phyloP scores from a whole-genome alignment of 305 asterid species.

The Fraxinus ornus region DNA sequence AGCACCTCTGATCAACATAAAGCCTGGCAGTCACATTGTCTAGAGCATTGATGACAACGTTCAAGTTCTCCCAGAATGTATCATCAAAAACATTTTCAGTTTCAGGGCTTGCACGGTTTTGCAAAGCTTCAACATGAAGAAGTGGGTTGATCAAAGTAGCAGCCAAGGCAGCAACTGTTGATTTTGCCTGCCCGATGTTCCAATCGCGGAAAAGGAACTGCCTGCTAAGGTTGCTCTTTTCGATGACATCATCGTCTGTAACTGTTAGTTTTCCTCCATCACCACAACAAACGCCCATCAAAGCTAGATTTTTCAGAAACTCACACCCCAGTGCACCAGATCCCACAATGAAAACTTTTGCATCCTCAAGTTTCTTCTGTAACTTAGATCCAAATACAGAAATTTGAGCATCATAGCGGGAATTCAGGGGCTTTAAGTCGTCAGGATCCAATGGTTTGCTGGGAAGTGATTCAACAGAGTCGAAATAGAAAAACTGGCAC shows the following conservation, averaged over 20 bases:
- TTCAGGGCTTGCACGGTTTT: constrained; percentile 44
- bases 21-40: constrained; percentile 46
- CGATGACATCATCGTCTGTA: constrained; percentile 49
- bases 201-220: constrained; percentile 46
- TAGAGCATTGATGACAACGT: constrained; percentile 41
- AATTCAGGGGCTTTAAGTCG: constrained; percentile 39
- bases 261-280: constrained; percentile 38
- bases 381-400: constrained; percentile 43
- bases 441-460: constrained; percentile 31
- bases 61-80: constrained; percentile 40
- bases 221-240: constrained; percentile 44
- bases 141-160: constrained; percentile 40
- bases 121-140: constrained; percentile 40
- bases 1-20: constrained; percentile 43
- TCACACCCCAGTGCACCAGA: constrained; percentile 50
- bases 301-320: constrained; percentile 43
- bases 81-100: constrained; percentile 43
- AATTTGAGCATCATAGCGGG: constrained; percentile 47
- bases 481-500: constrained; percentile 44
- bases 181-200: constrained; percentile 49
- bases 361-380: constrained; percentile 43
- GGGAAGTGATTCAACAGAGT: constrained; percentile 46
- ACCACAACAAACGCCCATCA: constrained; percentile 48
- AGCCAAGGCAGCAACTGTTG: constrained; percentile 45
- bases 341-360: constrained; percentile 39